Base-by-base conservation (phyloP, 768 basidiomycete species). In the Saitozyma sp. region DNA sequence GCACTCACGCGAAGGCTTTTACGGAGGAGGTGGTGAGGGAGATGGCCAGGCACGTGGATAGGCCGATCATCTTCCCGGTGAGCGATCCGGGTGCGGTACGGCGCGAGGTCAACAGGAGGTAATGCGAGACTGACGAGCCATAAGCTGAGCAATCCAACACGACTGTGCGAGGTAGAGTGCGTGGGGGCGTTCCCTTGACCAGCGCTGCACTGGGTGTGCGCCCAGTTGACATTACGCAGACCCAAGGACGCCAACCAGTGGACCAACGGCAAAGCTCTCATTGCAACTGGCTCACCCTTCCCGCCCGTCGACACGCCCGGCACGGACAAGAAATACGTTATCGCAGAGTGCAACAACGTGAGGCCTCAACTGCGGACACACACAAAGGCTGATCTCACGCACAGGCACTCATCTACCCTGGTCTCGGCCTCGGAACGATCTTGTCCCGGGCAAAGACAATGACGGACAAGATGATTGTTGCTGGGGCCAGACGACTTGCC, bases 251-350 rank as follows among this genome's bases (percentile, higher is more conserved):
- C 67, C 17, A 68, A 68, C 38, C 20, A 69, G 20, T 95, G 92
- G 92, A 89, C 89, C 1, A 78, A 85, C 3, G 91, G 90, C 5
- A 86, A 85, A 73, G 92, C 90, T 10, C 80, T 94, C 61, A 81
- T 93, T 55, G 90, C 91, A 0, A 92, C 89, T 8, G 92, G 92
- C 10, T 89, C 88, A 62, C 91, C 91, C 1, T 94, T 93, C 82
- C 86, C 85, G 6, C 86, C 86, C n/a, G 88, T 87, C 20, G 69
- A 75, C 39, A 65, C 57, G 4, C 71, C 67, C 3, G 72, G 68
- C 1, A 40, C 53, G 11, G 63, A 67, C 58, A 71, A 71, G 58
- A 86, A 86, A 79, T 88, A 88, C 42, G 49, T 66, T 6, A 64
- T 79, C 9, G 78, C 76, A 2, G 78, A 79, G 49, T 79, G 78